These are phyloP conservation scores for Penicillium samsonianum DNA, from an alignment of 495 filamentous ascomycete species.

Conservation along the genomic window DNA sequence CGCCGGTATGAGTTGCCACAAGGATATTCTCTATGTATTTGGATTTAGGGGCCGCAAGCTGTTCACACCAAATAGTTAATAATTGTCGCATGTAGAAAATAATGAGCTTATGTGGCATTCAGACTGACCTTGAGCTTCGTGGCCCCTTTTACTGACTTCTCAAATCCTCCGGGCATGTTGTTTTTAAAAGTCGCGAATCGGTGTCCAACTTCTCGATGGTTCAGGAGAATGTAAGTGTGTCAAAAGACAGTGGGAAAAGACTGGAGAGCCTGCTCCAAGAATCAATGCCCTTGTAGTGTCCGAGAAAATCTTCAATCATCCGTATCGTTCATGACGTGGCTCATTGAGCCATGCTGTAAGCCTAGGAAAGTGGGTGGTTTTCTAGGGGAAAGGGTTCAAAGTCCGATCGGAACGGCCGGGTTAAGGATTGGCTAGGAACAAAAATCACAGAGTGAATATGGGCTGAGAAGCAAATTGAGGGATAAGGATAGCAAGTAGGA, in stretches of 20 bases:
- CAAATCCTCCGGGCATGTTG: constrained; percentile 76
- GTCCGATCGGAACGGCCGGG: constrained; percentile 13
- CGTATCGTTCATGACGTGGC: constrained; percentile 30
- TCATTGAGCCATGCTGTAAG: constrained; percentile 42
- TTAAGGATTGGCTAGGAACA: neutral
- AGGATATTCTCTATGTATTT: constrained; percentile 99
- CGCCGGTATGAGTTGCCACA: constrained; percentile 90
- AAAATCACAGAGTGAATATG: neutral
- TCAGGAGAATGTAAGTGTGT: neutral
- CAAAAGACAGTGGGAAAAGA: constrained; percentile 2
- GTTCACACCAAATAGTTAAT: constrained; percentile 16
- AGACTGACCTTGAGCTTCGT: constrained; percentile 85
- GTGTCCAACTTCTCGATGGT: constrained; percentile 6
- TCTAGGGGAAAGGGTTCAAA: constrained; percentile 10
- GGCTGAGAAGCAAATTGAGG: constrained; percentile 5
- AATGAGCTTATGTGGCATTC: neutral
- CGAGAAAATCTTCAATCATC: constrained; percentile 29
- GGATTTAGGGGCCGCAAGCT: constrained; percentile 96
- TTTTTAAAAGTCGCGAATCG: constrained; percentile 19
- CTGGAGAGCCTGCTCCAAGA: constrained; percentile 28
- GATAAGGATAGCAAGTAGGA: constrained; percentile 12
- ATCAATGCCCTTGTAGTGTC: constrained; percentile 27
- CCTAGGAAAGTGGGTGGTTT: constrained; percentile 12
- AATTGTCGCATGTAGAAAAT: neutral
- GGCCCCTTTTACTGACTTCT: constrained; percentile 91